Conservation (phyloP, 169 alveolate species). For the Ichthyophthirius multifiliis region DNA sequence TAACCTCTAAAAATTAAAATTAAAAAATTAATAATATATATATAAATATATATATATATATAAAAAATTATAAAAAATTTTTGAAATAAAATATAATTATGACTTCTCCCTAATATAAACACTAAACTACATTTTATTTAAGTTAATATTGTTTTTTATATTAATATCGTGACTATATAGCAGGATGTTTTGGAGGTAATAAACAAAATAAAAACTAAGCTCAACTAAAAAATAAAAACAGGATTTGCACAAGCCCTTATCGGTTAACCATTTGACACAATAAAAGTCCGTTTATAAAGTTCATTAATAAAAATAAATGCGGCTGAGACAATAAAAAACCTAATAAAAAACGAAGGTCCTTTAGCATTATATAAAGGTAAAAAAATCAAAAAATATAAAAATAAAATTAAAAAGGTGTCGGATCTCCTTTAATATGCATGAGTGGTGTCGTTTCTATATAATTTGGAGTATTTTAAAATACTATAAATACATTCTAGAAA, state of each 20-base stretch:
- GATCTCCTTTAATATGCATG: constrained; percentile 11
- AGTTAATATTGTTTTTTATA: neutral
- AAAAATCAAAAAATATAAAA: neutral
- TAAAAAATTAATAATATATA: too few relatives aligned
- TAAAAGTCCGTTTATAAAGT: neutral
- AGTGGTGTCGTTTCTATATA: constrained; percentile 9
- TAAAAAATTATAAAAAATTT: too few relatives aligned
- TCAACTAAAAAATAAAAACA: neutral
- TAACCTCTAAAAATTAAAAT: too few relatives aligned
- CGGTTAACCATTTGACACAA: constrained; percentile 9
- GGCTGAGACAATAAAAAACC: neutral
- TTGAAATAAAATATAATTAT: too few relatives aligned
- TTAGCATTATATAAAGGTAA: constrained; percentile 3
- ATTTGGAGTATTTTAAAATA: neutral
- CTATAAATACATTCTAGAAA: neutral
- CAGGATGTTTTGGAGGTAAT: constrained; percentile 14
- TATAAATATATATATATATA: too few relatives aligned
- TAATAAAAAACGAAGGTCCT: constrained; percentile 4
- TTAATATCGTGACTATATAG: neutral
- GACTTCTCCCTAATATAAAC: too few relatives aligned
- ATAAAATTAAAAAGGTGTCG: neutral
- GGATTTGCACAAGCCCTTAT: neutral
- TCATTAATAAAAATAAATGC: neutral
- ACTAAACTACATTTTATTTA: too few relatives aligned
- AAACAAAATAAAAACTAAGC: neutral